Conservation (phyloP, 495 filamentous ascomycete species). For the Darksidea phi region DNA sequence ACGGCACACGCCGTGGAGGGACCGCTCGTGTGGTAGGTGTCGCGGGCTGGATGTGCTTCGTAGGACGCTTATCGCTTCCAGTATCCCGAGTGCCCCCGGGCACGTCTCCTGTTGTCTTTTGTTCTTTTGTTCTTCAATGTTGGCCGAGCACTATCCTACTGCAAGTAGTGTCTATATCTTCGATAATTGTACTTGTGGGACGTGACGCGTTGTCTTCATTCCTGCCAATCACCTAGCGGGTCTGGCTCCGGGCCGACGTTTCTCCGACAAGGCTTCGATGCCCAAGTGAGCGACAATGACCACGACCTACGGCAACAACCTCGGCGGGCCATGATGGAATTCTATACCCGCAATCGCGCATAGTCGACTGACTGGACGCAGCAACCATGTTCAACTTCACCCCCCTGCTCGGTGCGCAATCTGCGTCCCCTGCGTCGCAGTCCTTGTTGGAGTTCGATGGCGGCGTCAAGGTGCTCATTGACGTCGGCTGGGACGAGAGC, state of each 20-base stretch:
- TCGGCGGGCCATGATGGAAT: not conserved
- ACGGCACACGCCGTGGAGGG: not conserved
- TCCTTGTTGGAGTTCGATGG: slow-evolving; percentile 95
- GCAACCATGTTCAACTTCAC: slow-evolving; percentile 88
- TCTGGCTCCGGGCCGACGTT: slow-evolving; percentile 2
- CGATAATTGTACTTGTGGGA: too few relatives aligned
- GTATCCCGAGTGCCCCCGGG: not conserved
- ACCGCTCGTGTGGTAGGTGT: slow-evolving; percentile 4
- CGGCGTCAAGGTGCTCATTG: slow-evolving; percentile 89
- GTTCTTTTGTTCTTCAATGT: too few relatives aligned
- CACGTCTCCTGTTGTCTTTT: too few relatives aligned
- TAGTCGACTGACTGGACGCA: not conserved
- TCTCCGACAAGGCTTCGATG: not conserved
- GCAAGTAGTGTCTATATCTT: too few relatives aligned
- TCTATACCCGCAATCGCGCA: not conserved
- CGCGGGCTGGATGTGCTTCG: not conserved
- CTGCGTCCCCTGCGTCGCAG: slow-evolving; percentile 80
- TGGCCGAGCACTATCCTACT: too few relatives aligned
- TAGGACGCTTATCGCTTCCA: too few relatives aligned
- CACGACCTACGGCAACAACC: not conserved
- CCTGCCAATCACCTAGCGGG: not conserved
- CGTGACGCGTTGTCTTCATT: too few relatives aligned
- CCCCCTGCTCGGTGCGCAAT: slow-evolving; percentile 86
- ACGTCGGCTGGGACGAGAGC: slow-evolving; percentile 91
- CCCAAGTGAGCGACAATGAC: not conserved